These are phyloP conservation scores for Zasmidium angulare DNA, from an alignment of 2,329 filamentous ascomycete species.

Conservation along the genomic window DNA sequence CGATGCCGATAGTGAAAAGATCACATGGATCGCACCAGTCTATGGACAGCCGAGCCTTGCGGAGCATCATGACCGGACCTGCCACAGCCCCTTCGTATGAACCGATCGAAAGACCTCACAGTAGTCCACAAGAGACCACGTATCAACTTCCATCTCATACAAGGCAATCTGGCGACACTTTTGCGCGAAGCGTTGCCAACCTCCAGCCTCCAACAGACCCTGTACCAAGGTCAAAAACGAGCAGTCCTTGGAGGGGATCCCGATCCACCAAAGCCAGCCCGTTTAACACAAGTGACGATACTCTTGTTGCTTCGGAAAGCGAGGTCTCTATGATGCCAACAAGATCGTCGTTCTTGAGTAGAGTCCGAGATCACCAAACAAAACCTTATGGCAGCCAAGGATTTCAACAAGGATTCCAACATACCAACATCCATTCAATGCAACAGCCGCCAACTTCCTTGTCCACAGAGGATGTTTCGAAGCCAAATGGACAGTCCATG, in stretches of 20 bases:
- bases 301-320: constrained; percentile 1
- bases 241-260: background rate
- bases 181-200: background rate
- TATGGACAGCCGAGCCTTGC: constrained; percentile 4
- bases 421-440: too few relatives aligned
- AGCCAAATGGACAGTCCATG: too few relatives aligned
- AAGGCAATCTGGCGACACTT: constrained; percentile 7
- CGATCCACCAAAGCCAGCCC: background rate
- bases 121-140: constrained; percentile 23
- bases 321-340: background rate
- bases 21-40: constrained; percentile 3
- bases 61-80: background rate
- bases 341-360: constrained; percentile 2
- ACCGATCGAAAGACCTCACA: constrained; percentile 20
- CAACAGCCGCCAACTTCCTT: too few relatives aligned
- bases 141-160: constrained; percentile 1
- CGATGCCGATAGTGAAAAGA: constrained; percentile 9
- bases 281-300: constrained; percentile 8
- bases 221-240: background rate
- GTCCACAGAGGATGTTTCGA: too few relatives aligned
- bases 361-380: background rate
- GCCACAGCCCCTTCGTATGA: background rate
- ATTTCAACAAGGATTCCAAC: background rate
- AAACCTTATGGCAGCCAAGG: too few relatives aligned
- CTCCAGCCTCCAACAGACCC: background rate